Evolutionary conservation across 257 asterid species (phyloP).

Genomic region (Capsicum pubescens): DNA sequence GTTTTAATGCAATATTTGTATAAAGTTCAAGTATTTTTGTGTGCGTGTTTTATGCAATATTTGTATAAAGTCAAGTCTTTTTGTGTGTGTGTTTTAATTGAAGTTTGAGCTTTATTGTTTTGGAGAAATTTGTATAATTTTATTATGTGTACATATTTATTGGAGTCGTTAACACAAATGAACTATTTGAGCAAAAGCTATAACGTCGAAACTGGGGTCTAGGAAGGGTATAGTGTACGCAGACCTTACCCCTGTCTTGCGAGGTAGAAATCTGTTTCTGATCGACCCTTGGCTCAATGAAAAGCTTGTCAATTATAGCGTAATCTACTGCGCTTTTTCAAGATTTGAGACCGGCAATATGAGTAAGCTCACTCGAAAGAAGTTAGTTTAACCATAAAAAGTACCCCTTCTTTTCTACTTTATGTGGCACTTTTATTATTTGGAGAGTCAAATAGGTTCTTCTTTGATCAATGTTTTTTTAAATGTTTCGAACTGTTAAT

Average conservation of each 20-base stretch:
- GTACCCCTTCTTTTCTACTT: not conserved
- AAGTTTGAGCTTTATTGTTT: too few relatives aligned
- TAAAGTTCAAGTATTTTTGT: too few relatives aligned
- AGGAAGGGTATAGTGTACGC: not conserved
- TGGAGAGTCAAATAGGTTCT: not conserved
- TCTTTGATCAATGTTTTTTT: not conserved
- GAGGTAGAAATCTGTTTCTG: not conserved
- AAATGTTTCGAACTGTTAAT: not conserved
- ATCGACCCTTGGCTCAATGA: not conserved
- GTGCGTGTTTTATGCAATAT: too few relatives aligned
- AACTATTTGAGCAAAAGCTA: not conserved
- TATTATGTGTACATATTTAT: not conserved
- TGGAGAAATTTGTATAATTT: too few relatives aligned
- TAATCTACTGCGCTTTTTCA: not conserved
- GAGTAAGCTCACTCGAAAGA: not conserved
- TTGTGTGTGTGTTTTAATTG: too few relatives aligned
- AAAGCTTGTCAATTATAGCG: not conserved
- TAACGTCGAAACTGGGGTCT: not conserved
- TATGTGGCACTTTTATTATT: not conserved
- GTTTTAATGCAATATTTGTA: too few relatives aligned
- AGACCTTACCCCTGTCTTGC: not conserved
- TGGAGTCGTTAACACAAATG: not conserved
- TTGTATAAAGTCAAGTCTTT: too few relatives aligned
- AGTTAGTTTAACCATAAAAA: not conserved
- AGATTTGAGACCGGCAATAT: not conserved